These are phyloP conservation scores for Huntiella bhutanensis DNA, from an alignment of 2,329 filamentous ascomycete genomes.

Conservation along the genomic window DNA sequence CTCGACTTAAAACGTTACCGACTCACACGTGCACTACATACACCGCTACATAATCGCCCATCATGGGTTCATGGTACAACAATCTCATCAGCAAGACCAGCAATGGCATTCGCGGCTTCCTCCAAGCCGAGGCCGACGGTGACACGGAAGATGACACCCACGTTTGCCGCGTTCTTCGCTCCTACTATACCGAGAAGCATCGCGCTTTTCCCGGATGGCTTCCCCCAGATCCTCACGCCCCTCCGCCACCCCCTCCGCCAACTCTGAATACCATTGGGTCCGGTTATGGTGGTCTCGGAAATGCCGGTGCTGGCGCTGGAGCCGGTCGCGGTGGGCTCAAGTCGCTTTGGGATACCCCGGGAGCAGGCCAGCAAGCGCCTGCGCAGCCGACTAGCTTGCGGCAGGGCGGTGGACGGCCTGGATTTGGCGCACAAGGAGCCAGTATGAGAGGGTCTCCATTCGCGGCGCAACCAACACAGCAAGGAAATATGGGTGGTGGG, in stretches of 20 bases:
- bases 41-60: conserved; percentile 12
- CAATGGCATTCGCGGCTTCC: conserved; percentile 51
- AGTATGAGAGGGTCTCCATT: conserved; percentile 16
- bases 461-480: conserved; percentile 5
- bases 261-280: conserved; percentile 34
- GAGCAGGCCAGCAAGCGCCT: conserved; percentile 12
- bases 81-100: conserved; percentile 48
- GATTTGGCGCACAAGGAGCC: conserved; percentile 13
- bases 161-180: conserved; percentile 78
- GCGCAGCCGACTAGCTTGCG: conserved; percentile 23
- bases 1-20: no score
- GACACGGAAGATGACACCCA: conserved; percentile 81
- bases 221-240: conserved; percentile 64
- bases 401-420: conserved; percentile 14
- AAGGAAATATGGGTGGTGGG: no score
- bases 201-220: conserved; percentile 71
- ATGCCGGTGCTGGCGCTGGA: conserved; percentile 17
- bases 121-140: conserved; percentile 46
- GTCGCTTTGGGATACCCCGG: conserved; percentile 38
- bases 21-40: not conserved
- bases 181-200: conserved; percentile 82
- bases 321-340: conserved; percentile 23
- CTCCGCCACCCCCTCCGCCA: conserved; percentile 30
- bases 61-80: conserved; percentile 67
- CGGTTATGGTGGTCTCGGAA: conserved; percentile 30